phyloP scores from a whole-genome alignment of 139 green algal species.

The Closterium sp. region DNA sequence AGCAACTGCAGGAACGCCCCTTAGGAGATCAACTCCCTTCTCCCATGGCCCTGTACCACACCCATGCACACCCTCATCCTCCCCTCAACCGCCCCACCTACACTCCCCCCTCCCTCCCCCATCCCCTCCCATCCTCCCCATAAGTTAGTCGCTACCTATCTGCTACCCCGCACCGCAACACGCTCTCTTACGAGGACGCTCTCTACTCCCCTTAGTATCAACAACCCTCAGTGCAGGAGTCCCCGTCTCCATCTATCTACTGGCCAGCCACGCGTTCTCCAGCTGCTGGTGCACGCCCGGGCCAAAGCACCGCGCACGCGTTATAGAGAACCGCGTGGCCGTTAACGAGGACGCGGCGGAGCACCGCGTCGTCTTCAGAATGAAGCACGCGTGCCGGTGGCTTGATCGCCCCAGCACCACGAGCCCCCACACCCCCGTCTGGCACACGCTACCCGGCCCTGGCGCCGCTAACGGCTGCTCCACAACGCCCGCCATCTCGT shows the following conservation, averaged over 20 bases:
- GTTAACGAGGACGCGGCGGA: background rate
- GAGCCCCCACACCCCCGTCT: conserved; percentile 32
- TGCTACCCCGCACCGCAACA: background rate
- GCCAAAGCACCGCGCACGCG: conserved; percentile 37
- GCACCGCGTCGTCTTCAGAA: conserved; percentile 35
- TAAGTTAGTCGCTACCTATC: background rate
- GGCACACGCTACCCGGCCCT: background rate
- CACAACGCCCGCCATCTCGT: conserved; percentile 10
- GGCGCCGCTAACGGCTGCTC: background rate
- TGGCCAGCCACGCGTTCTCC: conserved; percentile 36
- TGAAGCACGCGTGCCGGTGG: conserved; percentile 36
- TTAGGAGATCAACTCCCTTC: background rate
- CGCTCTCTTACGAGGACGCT: background rate
- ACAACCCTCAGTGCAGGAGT: too few relatives aligned
- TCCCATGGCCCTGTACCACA: background rate
- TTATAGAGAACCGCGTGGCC: conserved; percentile 33
- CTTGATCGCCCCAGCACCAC: conserved; percentile 31
- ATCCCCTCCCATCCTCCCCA: background rate
- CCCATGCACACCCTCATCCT: background rate
- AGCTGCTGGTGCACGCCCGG: conserved; percentile 39
- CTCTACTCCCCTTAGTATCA: background rate
- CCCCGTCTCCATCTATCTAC: too few relatives aligned
- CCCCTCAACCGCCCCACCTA: too few relatives aligned
- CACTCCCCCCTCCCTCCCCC: background rate
- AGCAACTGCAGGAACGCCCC: background rate